Percentiles rank a stretch among this genome's conserved stretches.
Evolutionary conservation across 345 rosid genomes (phyloP).

Genomic region (Alliaria petiolata): DNA sequence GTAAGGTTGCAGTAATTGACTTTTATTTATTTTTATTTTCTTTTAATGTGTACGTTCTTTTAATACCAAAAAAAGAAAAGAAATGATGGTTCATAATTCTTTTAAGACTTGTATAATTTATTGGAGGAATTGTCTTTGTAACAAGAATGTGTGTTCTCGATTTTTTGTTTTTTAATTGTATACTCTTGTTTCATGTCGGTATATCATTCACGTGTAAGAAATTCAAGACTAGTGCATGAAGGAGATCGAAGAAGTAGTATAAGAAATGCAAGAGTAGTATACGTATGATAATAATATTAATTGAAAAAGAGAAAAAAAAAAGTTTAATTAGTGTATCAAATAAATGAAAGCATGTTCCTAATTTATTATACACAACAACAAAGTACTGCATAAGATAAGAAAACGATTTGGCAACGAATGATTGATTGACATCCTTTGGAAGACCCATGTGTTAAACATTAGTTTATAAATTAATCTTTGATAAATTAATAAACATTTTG

Average conservation of each 20-base stretch:
- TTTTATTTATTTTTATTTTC: background rate
- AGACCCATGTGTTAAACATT: too few species aligned
- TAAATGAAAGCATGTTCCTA: background rate
- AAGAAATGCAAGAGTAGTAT: too few species aligned
- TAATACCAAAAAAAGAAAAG: background rate
- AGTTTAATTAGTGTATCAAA: background rate
- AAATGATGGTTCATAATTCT: background rate
- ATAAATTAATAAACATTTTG: too few species aligned
- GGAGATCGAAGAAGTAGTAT: background rate
- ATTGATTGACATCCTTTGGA: background rate
- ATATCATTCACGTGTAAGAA: background rate
- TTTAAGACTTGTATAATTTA: background rate
- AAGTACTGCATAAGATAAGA: background rate
- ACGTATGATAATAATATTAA: background rate
- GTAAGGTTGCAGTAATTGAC: slow-evolving; percentile 28
- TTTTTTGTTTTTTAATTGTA: background rate
- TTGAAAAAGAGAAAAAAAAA: background rate
- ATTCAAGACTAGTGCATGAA: background rate
- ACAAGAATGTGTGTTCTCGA: background rate
- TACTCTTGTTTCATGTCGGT: background rate
- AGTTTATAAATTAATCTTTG: too few species aligned
- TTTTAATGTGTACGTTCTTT: too few species aligned
- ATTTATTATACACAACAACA: background rate
- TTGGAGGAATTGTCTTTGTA: background rate
- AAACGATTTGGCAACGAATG: background rate